Conservation (phyloP, 2,329 filamentous ascomycete genomes). For the Aureobasidium melanogenum region DNA sequence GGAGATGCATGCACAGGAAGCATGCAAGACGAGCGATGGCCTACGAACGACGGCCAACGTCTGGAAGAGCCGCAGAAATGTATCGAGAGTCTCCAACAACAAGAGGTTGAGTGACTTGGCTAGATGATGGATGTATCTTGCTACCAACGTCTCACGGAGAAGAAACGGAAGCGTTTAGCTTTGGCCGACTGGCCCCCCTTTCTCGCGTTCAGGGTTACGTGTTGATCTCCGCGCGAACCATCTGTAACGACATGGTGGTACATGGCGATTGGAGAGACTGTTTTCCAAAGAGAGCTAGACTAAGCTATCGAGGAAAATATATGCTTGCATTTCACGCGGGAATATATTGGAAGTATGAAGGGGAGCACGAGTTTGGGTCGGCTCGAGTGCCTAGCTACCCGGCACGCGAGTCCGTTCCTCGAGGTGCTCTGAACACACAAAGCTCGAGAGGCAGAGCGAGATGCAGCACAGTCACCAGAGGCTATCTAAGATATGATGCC, state of each 20-base stretch:
- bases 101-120: neutral
- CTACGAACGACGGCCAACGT: conserved; percentile 1
- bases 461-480: neutral
- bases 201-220: conserved; percentile 10
- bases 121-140: conserved; percentile 2
- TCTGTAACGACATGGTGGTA: conserved; percentile 1
- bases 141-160: neutral
- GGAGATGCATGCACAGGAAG: conserved; percentile 11
- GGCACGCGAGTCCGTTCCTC: neutral
- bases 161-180: conserved; percentile 8
- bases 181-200: conserved; percentile 8
- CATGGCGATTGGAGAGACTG: neutral
- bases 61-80: neutral
- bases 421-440: neutral
- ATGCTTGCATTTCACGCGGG: neutral
- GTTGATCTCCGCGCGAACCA: neutral
- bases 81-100: neutral
- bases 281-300: neutral
- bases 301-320: neutral
- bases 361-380: neutral
- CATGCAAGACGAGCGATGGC: neutral
- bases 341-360: neutral
- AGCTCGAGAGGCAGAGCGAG: neutral
- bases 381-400: neutral
- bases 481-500: neutral